Percentiles rank a stretch among this genome's conserved stretches.
These are phyloP conservation scores for Sodiomyces alkalinus DNA, from an alignment of 2,329 filamentous ascomycete species.

Conservation along the genomic window DNA sequence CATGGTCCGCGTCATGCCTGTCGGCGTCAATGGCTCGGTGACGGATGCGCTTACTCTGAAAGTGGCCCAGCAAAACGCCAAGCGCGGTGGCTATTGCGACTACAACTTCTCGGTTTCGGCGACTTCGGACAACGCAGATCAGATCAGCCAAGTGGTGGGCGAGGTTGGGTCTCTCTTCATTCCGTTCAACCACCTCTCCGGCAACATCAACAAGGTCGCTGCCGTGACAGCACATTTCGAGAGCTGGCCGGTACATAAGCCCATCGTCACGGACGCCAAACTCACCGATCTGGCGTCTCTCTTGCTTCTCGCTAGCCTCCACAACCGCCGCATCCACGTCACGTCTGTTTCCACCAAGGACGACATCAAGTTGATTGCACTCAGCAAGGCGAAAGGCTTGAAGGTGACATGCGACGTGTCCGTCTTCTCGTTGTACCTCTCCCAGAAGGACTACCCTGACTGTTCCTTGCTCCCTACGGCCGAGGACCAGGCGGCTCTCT, in stretches of 20 bases:
- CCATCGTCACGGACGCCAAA: slow-evolving; percentile 69
- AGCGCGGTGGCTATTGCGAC: slow-evolving; percentile 54
- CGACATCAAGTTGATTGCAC: slow-evolving; percentile 60
- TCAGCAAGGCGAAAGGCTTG: slow-evolving; percentile 69
- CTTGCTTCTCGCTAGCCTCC: slow-evolving; percentile 60
- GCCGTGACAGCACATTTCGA: slow-evolving; percentile 67
- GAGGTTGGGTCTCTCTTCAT: slow-evolving; percentile 73
- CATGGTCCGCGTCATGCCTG: slow-evolving; percentile 67
- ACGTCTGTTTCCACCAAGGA: slow-evolving; percentile 70
- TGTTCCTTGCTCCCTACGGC: slow-evolving; percentile 50
- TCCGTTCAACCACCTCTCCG: slow-evolving; percentile 67
- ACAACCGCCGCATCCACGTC: slow-evolving; percentile 65
- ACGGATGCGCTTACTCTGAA: slow-evolving; percentile 58
- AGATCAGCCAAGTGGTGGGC: slow-evolving; percentile 55
- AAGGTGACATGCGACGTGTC: slow-evolving; percentile 72
- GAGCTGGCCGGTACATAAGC: slow-evolving; percentile 62
- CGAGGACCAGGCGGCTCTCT: slow-evolving; percentile 57
- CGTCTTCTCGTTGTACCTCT: slow-evolving; percentile 65
- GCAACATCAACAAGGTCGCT: slow-evolving; percentile 73
- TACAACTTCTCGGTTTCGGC: slow-evolving; percentile 69
- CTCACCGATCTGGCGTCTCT: slow-evolving; percentile 70
- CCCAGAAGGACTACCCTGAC: slow-evolving; percentile 53
- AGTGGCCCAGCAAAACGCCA: slow-evolving; percentile 55
- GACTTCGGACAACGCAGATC: slow-evolving; percentile 57
- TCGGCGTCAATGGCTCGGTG: slow-evolving; percentile 57